phyloP scores from a whole-genome alignment of 108 stramenopile genomes.

The Fragilariopsis cylindrus region DNA sequence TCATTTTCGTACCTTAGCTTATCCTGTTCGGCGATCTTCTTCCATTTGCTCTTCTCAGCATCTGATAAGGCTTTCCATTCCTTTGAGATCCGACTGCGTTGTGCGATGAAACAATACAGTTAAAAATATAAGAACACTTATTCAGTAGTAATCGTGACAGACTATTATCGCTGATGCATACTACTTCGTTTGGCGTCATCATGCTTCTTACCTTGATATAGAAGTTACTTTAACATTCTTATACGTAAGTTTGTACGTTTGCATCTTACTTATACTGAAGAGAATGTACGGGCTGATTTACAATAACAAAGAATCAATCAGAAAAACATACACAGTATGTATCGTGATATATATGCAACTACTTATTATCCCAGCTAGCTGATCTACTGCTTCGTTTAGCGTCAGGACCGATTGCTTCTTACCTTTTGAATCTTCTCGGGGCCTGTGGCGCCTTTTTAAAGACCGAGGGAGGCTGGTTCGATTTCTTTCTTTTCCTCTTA shows the following conservation, averaged over 20 bases:
- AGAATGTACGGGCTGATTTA: constrained; percentile 45
- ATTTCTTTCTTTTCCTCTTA: constrained; percentile 4
- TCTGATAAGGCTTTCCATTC: constrained; percentile 35
- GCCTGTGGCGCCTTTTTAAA: constrained; percentile 54
- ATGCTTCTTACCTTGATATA: neutral
- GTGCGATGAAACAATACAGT: neutral
- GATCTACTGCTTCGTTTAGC: no score
- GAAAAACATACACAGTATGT: constrained; percentile 33
- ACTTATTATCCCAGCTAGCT: constrained; percentile 32
- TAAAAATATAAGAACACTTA: neutral
- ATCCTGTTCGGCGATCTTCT: constrained; percentile 37
- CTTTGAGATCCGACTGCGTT: constrained; percentile 5
- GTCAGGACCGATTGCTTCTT: constrained; percentile 3
- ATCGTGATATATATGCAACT: constrained; percentile 59
- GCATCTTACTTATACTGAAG: constrained; percentile 43
- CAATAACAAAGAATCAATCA: neutral
- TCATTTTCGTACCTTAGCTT: constrained; percentile 45
- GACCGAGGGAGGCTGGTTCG: constrained; percentile 9
- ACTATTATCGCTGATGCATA: neutral
- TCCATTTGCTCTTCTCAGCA: constrained; percentile 49
- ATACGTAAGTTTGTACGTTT: constrained; percentile 29
- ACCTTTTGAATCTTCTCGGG: constrained; percentile 59
- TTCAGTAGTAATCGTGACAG: neutral
- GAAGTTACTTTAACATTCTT: constrained; percentile 12
- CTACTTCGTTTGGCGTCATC: neutral